Evolutionary conservation across 257 asterid genomes (phyloP).

Genomic region (Nicotiana tomentosiformis): DNA sequence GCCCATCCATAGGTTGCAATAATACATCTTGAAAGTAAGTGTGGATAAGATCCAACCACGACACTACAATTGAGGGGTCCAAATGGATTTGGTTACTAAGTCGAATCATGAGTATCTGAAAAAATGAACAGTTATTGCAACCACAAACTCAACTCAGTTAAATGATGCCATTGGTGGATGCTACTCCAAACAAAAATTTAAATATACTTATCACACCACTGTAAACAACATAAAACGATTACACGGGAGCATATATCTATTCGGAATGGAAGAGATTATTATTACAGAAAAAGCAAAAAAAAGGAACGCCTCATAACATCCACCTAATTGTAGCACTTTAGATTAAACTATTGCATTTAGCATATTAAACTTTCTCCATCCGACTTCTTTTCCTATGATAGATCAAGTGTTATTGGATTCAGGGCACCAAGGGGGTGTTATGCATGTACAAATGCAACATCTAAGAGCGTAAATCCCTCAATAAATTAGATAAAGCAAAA

Average conservation of each 20-base stretch:
- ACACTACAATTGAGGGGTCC: conserved; percentile 34
- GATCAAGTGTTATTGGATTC: not conserved
- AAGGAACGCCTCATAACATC: not conserved
- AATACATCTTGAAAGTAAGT: conserved; percentile 60
- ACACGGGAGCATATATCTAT: not conserved
- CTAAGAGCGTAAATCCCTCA: not conserved
- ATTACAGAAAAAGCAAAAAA: not conserved
- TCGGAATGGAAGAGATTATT: not conserved
- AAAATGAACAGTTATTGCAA: not conserved
- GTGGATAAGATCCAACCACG: conserved; percentile 61
- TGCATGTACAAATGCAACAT: not conserved
- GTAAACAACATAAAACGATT: not conserved
- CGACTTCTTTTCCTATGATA: not conserved
- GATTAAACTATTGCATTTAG: not conserved
- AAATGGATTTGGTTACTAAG: conserved; percentile 37
- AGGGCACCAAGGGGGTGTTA: not conserved
- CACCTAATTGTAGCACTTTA: not conserved
- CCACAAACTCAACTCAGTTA: not conserved
- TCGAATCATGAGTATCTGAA: conserved; percentile 74
- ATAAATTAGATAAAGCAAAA: not conserved
- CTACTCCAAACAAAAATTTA: not conserved
- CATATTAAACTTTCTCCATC: not conserved
- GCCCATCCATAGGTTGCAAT: conserved; percentile 40
- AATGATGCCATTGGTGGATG: not conserved
- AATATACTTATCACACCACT: not conserved